Percentiles rank a stretch among this genome's conserved stretches.
Evolutionary conservation across 768 basidiomycete genomes (phyloP).

Genomic region (Dioszegia crocea): DNA sequence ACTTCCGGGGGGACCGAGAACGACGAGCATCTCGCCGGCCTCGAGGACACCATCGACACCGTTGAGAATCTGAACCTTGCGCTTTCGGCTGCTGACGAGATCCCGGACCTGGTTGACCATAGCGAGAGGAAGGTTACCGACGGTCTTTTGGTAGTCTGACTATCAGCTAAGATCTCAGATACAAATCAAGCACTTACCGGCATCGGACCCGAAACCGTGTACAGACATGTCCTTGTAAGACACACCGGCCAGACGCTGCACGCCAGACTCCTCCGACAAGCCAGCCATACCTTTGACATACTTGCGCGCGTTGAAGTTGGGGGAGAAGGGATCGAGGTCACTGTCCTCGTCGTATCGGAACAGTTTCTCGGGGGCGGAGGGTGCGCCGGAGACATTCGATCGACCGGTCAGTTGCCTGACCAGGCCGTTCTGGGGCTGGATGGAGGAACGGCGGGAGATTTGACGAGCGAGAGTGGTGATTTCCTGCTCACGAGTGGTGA

Average conservation of each 20-base stretch:
- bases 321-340: conserved; percentile 50
- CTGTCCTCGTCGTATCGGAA: conserved; percentile 44
- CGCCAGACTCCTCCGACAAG: conserved; percentile 16
- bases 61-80: conserved; percentile 56
- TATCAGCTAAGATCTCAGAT: background rate
- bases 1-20: conserved; percentile 23
- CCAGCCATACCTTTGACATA: conserved; percentile 49
- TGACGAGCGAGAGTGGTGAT: conserved; percentile 5
- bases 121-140: conserved; percentile 48
- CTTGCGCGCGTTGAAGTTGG: conserved; percentile 48
- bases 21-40: conserved; percentile 68
- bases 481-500: conserved; percentile 2
- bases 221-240: conserved; percentile 51
- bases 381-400: background rate
- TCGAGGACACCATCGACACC: conserved; percentile 64
- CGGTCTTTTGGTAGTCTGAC: conserved; percentile 54
- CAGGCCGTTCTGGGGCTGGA: background rate
- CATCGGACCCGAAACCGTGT: conserved; percentile 44
- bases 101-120: conserved; percentile 22
- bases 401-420: conserved; percentile 7
- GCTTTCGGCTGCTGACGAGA: conserved; percentile 30
- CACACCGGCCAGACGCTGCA: conserved; percentile 48
- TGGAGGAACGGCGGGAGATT: conserved; percentile 1
- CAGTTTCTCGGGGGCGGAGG: conserved; percentile 7
- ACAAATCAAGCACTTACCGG: conserved; percentile 24